These are phyloP conservation scores for Glycyrrhiza uralensis DNA, from an alignment of 306 rosid genomes.

Conservation along the genomic window DNA sequence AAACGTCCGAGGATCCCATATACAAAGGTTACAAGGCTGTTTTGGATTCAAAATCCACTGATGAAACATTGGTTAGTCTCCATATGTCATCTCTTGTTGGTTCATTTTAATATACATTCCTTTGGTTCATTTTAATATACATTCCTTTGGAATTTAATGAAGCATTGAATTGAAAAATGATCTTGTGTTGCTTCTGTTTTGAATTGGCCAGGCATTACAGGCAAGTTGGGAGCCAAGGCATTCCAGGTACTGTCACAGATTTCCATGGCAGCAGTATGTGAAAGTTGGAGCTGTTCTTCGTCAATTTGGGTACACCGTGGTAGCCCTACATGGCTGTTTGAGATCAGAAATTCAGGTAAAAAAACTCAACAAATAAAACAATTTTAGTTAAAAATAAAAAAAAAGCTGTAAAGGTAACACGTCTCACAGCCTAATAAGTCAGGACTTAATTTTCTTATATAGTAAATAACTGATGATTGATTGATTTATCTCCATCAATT, in stretches of 20 bases:
- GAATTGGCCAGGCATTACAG: constrained; percentile 63
- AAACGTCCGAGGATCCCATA: constrained; percentile 50
- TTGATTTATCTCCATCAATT: neutral
- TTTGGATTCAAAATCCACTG: constrained; percentile 84
- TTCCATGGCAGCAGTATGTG: constrained; percentile 92
- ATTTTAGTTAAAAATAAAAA: too few species aligned
- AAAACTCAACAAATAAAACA: too few species aligned
- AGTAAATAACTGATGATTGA: too few species aligned
- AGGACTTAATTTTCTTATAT: too few species aligned
- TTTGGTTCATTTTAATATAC: constrained; percentile 7
- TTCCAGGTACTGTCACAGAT: constrained; percentile 64
- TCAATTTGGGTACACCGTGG: constrained; percentile 86
- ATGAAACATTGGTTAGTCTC: constrained; percentile 69
- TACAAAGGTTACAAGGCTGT: constrained; percentile 83
- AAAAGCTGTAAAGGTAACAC: too few species aligned
- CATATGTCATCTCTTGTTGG: neutral
- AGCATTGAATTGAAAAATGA: neutral
- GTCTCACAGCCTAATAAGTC: too few species aligned
- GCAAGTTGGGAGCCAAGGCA: constrained; percentile 99
- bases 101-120: constrained; percentile 10
- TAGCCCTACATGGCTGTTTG: constrained; percentile 89
- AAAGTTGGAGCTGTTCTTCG: constrained; percentile 90
- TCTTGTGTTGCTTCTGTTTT: neutral
- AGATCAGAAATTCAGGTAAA: constrained; percentile 91
- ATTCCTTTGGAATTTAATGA: neutral